Evolutionary conservation across 441 rosid genomes (phyloP).

Genomic region (Aquilaria agallochum): DNA sequence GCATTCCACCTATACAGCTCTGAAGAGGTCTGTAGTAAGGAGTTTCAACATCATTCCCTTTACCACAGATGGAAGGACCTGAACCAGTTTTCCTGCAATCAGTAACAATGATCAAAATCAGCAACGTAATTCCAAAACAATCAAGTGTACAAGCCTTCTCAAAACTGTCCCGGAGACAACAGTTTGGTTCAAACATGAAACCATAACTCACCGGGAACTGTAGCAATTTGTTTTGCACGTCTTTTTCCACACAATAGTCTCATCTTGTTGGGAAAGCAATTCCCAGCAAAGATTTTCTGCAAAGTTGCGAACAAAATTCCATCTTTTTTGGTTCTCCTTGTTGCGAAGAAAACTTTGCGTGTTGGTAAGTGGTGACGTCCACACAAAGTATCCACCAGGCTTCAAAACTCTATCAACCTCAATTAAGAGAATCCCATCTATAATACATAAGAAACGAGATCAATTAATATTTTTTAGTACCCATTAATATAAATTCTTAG

Average conservation of each 20-base stretch:
- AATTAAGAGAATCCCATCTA: conserved; percentile 78
- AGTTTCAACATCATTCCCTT: conserved; percentile 82
- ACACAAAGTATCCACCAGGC: conserved; percentile 94
- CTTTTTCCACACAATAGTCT: conserved; percentile 96
- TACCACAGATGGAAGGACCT: conserved; percentile 71
- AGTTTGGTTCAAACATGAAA: too few species aligned
- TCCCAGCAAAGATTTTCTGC: conserved; percentile 89
- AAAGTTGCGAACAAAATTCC: conserved; percentile 70
- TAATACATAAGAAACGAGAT: conserved; percentile 8
- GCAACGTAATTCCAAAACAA: background rate
- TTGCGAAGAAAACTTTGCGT: conserved; percentile 41
- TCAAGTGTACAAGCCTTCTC: too few species aligned
- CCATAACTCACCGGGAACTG: conserved; percentile 55
- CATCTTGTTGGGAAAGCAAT: conserved; percentile 87
- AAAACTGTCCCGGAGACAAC: too few species aligned
- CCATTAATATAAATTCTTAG: too few species aligned
- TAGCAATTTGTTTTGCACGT: conserved; percentile 78
- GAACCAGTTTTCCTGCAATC: conserved; percentile 69
- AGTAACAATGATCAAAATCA: conserved; percentile 14
- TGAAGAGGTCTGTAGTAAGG: conserved; percentile 90
- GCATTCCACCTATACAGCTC: conserved; percentile 83
- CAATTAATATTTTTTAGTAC: too few species aligned
- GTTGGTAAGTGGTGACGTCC: conserved; percentile 83
- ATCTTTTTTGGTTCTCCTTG: conserved; percentile 61
- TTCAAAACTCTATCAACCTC: conserved; percentile 82